Evolutionary conservation across 306 rosid species (phyloP).

Genomic region (Malus sylvestris): DNA sequence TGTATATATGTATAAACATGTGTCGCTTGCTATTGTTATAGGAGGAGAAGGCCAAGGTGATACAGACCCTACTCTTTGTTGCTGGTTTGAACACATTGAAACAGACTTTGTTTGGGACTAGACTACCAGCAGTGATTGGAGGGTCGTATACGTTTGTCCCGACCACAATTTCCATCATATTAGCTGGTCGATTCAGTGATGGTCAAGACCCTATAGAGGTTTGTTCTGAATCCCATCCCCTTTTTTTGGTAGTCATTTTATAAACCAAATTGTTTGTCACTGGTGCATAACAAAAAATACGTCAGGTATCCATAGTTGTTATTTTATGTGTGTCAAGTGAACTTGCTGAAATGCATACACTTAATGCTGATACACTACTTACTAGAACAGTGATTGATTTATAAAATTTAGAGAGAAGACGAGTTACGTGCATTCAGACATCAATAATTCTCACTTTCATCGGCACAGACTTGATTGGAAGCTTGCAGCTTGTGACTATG

Average conservation of each 20-base stretch:
- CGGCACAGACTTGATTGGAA: constrained; percentile 21
- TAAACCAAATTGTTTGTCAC: not conserved
- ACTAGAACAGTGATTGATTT: not conserved
- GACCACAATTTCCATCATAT: constrained; percentile 88
- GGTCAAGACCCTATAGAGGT: constrained; percentile 63
- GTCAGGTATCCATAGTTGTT: not conserved
- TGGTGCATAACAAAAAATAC: not conserved
- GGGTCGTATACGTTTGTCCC: constrained; percentile 95
- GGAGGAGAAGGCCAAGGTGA: constrained; percentile 95
- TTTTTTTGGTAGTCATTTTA: constrained; percentile 4
- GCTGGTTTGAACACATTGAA: constrained; percentile 93
- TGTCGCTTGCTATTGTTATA: constrained; percentile 17
- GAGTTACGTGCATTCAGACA: not conserved
- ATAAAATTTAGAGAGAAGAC: not conserved
- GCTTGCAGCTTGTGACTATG: constrained; percentile 21
- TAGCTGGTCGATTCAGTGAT: constrained; percentile 78
- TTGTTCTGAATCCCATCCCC: constrained; percentile 23
- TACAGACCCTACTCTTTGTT: constrained; percentile 91
- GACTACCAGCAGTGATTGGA: constrained; percentile 93
- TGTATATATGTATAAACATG: not conserved
- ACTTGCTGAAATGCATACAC: not conserved
- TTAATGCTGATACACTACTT: not conserved
- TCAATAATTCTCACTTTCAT: constrained; percentile 4
- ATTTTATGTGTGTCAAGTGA: not conserved
- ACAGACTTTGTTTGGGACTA: constrained; percentile 77